Conservation (phyloP, 2,329 filamentous ascomycete species). For the Scorias spongiosa region DNA sequence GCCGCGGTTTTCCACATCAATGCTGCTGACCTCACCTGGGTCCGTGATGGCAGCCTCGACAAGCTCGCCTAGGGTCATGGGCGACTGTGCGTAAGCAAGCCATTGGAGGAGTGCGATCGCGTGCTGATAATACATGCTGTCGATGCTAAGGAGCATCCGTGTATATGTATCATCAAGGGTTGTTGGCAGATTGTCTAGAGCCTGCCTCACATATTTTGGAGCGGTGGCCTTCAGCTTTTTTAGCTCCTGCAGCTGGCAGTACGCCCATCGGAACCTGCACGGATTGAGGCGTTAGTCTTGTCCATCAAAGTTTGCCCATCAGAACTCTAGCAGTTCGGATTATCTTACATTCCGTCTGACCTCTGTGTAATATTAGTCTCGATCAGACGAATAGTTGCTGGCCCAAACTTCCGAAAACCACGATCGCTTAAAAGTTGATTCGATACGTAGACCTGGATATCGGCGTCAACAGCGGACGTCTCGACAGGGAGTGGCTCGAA, state of each 20-base stretch:
- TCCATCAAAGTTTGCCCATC: no score
- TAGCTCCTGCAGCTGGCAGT: slow-evolving; percentile 13
- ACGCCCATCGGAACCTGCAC: slow-evolving; percentile 15
- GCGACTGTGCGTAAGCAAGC: slow-evolving; percentile 10
- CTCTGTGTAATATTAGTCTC: slow-evolving; percentile 7
- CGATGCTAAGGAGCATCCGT: slow-evolving; percentile 18
- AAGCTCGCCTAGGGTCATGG: slow-evolving; percentile 12
- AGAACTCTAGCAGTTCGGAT: background rate
- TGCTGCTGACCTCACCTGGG: background rate
- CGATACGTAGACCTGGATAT: slow-evolving; percentile 8
- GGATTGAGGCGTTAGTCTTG: background rate
- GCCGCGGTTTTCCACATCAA: slow-evolving; percentile 5
- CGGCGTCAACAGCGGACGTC: slow-evolving; percentile 3
- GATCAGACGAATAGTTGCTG: slow-evolving; percentile 6
- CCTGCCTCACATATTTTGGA: slow-evolving; percentile 5
- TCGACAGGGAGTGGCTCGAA: slow-evolving; percentile 3
- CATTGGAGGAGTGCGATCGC: slow-evolving; percentile 11
- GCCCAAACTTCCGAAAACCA: slow-evolving; percentile 4
- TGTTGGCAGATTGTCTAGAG: slow-evolving; percentile 14
- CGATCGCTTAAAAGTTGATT: slow-evolving; percentile 7
- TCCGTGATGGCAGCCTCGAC: slow-evolving; percentile 16
- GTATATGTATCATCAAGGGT: slow-evolving; percentile 22
- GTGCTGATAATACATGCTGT: slow-evolving; percentile 4
- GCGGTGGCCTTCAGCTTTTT: slow-evolving; percentile 7
- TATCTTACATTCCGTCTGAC: slow-evolving; percentile 14